Percentiles rank a stretch among this genome's conserved stretches.
Evolutionary conservation across 768 basidiomycete genomes (phyloP).

Genomic region (Agaricus sinodeliciosus): DNA sequence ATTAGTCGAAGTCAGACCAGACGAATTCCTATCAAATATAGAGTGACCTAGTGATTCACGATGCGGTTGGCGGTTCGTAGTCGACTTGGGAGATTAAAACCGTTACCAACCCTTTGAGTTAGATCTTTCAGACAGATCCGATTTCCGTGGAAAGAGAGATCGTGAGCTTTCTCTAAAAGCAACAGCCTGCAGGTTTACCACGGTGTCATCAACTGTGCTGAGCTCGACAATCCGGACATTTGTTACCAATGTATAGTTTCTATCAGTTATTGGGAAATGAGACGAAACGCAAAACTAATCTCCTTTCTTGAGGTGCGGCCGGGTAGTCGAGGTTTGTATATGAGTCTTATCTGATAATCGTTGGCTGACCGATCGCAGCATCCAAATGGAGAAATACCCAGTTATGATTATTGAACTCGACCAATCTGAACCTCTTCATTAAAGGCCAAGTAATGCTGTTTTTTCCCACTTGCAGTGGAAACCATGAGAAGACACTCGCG

Average conservation of each 20-base stretch:
- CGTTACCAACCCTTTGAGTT: conserved; percentile 1
- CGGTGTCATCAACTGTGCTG: not conserved
- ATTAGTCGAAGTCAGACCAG: not conserved
- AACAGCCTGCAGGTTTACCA: not conserved
- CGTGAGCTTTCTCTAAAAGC: conserved; percentile 1
- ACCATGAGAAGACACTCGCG: not conserved
- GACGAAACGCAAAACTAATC: too few species aligned
- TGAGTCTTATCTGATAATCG: not conserved
- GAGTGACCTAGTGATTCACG: not conserved
- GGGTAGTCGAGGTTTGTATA: not conserved
- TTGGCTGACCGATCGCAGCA: not conserved
- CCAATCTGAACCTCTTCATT: too few species aligned
- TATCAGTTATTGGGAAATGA: too few species aligned
- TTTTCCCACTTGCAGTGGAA: too few species aligned
- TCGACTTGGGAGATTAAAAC: conserved; percentile 5
- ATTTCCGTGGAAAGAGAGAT: conserved; percentile 3
- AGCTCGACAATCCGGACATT: not conserved
- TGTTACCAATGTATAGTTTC: not conserved
- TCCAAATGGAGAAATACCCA: not conserved
- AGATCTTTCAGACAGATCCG: conserved; percentile 8
- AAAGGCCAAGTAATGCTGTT: too few species aligned
- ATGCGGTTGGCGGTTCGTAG: conserved; percentile 5
- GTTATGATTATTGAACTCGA: too few species aligned
- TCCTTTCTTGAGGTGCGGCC: too few species aligned
- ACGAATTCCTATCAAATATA: not conserved